These are phyloP conservation scores for Neckera pumila DNA, from an alignment of 225 moss, liverwort and hornwort genomes.

Conservation along the genomic window DNA sequence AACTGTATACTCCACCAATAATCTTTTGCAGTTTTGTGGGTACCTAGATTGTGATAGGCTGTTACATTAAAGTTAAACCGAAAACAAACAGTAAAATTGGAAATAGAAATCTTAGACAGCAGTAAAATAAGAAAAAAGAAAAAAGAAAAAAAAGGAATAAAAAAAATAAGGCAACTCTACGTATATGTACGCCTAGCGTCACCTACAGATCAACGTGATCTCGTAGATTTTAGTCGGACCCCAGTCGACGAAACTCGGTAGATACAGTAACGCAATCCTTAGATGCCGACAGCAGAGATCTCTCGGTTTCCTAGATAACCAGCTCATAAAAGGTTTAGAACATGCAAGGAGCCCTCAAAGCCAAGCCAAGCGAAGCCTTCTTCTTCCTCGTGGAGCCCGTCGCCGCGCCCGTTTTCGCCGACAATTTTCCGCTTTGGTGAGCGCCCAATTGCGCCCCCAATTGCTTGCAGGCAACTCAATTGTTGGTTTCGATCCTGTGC, in stretches of 20 bases:
- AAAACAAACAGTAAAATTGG: background rate
- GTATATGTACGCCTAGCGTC: background rate
- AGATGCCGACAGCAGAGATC: background rate
- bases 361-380: background rate
- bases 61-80: background rate
- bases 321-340: background rate
- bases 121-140: background rate
- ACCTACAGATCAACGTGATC: conserved; percentile 14
- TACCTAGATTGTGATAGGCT: background rate
- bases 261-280: accelerated
- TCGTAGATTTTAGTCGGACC: conserved; percentile 9
- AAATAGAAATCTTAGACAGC: background rate
- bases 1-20: background rate
- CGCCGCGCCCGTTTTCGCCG: conserved; percentile 23
- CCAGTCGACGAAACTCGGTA: background rate
- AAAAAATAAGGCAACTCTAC: background rate
- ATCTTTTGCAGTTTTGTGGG: background rate
- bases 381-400: conserved; percentile 3
- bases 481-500: background rate
- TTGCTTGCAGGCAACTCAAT: background rate
- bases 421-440: background rate
- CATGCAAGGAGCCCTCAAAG: background rate
- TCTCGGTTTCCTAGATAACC: background rate
- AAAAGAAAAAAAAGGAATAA: too few relatives aligned
- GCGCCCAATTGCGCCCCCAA: background rate